phyloP scores from a whole-genome alignment of 2,329 filamentous ascomycete genomes.

The Leptographium galeiforme region DNA sequence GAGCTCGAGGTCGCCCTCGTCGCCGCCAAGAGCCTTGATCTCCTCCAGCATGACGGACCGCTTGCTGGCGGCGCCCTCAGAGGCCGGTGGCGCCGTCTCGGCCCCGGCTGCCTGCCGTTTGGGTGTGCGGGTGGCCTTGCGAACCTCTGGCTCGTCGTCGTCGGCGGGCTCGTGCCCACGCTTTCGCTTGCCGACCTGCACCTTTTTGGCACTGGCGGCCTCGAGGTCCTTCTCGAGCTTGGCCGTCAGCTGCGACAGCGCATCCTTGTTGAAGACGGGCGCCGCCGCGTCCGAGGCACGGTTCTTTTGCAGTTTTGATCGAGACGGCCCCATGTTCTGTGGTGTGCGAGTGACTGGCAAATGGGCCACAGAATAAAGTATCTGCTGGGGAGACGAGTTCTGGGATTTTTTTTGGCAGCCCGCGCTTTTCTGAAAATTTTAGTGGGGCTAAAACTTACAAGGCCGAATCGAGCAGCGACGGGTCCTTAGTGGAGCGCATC shows the following conservation, averaged over 20 bases:
- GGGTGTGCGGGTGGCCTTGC: neutral
- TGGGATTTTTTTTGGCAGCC: conserved; percentile 5
- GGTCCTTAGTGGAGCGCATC: neutral
- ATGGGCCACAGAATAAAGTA: neutral
- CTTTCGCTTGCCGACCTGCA: conserved; percentile 12
- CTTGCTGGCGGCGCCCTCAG: conserved; percentile 11
- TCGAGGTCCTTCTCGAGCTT: conserved; percentile 42
- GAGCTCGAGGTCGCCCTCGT: conserved; percentile 49
- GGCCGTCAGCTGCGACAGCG: conserved; percentile 39
- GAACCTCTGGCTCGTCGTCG: conserved; percentile 1
- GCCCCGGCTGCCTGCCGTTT: conserved; percentile 10
- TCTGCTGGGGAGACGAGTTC: neutral
- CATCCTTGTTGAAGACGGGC: conserved; percentile 32
- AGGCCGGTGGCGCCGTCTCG: conserved; percentile 8
- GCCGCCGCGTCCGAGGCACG: conserved; percentile 14
- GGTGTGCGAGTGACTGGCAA: neutral
- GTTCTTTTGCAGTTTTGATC: conserved; percentile 23
- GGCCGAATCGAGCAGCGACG: neutral
- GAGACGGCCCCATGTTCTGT: neutral
- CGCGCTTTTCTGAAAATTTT: conserved; percentile 4
- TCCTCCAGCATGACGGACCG: conserved; percentile 38
- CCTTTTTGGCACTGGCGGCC: conserved; percentile 19
- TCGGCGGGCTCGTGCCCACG: conserved; percentile 2
- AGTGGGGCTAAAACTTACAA: neutral
- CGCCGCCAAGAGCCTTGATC: conserved; percentile 51